phyloP scores from a whole-genome alignment of 2,329 filamentous ascomycete species.

The Elsinoe ampelina region DNA sequence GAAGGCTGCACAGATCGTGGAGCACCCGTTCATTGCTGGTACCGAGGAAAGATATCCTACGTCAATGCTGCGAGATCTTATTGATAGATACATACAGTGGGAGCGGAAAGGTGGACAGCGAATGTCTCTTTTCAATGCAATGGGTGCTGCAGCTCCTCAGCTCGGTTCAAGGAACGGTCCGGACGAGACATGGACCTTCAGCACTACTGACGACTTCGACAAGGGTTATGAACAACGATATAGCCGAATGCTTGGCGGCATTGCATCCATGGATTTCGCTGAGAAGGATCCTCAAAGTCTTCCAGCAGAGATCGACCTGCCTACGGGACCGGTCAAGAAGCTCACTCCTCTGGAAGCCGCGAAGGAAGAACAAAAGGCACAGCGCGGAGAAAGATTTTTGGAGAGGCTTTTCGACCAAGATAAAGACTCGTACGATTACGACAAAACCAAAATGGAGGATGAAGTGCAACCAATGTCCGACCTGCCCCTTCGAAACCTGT shows the following conservation, averaged over 20 bases:
- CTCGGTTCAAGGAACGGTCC: constrained; percentile 33
- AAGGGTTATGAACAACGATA: constrained; percentile 27
- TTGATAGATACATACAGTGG: constrained; percentile 66
- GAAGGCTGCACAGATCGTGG: constrained; percentile 58
- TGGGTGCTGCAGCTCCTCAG: constrained; percentile 48
- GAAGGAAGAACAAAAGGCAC: constrained; percentile 45
- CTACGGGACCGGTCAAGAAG: constrained; percentile 8
- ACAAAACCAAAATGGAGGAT: constrained; percentile 28
- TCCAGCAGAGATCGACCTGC: constrained; percentile 10
- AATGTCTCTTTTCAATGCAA: constrained; percentile 53
- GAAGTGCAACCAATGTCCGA: constrained; percentile 41
- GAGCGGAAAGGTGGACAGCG: constrained; percentile 64
- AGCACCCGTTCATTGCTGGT: constrained; percentile 58
- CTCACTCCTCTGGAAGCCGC: constrained; percentile 15
- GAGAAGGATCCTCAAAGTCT: constrained; percentile 13
- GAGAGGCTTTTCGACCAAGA: constrained; percentile 49
- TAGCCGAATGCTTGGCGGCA: constrained; percentile 24
- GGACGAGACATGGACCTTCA: constrained; percentile 56
- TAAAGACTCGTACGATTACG: constrained; percentile 49
- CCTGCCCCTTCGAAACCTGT: constrained; percentile 41
- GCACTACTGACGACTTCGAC: constrained; percentile 53
- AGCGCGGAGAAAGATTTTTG: constrained; percentile 47
- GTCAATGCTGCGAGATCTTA: constrained; percentile 52
- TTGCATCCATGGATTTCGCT: constrained; percentile 20
- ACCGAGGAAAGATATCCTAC: constrained; percentile 56